phyloP scores from a whole-genome alignment of 768 basidiomycete genomes.

The Kwoniella mangroviensis region DNA sequence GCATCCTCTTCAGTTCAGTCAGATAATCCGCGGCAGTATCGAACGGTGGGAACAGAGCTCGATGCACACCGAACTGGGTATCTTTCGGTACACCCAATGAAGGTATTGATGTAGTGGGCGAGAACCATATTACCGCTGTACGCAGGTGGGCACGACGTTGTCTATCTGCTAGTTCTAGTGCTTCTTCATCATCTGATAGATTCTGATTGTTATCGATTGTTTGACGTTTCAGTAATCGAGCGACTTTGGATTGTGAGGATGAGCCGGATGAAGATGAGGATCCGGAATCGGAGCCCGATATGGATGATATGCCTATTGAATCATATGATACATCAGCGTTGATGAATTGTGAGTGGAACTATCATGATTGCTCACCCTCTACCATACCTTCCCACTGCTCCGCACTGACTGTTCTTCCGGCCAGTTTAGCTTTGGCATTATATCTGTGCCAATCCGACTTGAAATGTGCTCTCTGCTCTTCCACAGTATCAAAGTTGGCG shows the following conservation, averaged over 20 bases:
- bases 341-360: neutral
- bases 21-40: conserved; percentile 51
- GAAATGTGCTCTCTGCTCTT: conserved; percentile 83
- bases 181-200: conserved; percentile 43
- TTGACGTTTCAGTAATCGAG: conserved; percentile 69
- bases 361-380: conserved; percentile 66
- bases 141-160: conserved; percentile 61
- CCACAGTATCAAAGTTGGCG: conserved; percentile 71
- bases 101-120: conserved; percentile 59
- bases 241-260: conserved; percentile 65
- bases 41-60: conserved; percentile 68
- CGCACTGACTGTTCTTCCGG: conserved; percentile 66
- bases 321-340: neutral
- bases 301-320: conserved; percentile 62
- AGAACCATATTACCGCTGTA: conserved; percentile 87
- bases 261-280: conserved; percentile 59
- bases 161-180: conserved; percentile 48
- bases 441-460: conserved; percentile 98
- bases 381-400: conserved; percentile 75
- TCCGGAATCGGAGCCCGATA: conserved; percentile 77
- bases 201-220: conserved; percentile 64
- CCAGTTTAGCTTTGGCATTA: conserved; percentile 82
- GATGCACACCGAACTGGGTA: conserved; percentile 89
- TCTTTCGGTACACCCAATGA: conserved; percentile 57
- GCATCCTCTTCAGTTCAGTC: conserved; percentile 48